Base-by-base conservation (phyloP, 2,329 filamentous ascomycete species). In the Podosphaera aphanis region DNA sequence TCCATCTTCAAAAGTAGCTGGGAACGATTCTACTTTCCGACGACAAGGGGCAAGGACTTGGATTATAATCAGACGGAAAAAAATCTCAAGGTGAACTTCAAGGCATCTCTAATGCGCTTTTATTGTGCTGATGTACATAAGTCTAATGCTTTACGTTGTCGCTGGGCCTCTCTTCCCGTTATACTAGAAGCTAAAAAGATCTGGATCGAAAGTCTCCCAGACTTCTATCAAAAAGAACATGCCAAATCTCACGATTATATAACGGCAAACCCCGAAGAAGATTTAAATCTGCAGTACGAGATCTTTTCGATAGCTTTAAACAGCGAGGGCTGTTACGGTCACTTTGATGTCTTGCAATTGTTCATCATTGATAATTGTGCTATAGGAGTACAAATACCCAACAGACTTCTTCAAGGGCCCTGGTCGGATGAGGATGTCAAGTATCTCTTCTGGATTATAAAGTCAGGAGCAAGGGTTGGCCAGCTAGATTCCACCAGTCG, bases 391-490 rank as follows among this genome's bases (percentile, higher is more conserved):
- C 50, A 57, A 44, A 56, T 60, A 29, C 58, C 57, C 2, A 39
- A 53, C 18, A 53, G 49, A 23, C 48, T 60, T n/a, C 52, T 60
- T 6, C 44, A 47, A 7, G 55, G 57, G 10, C 56, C 56, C 8
- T 60, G 57, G 57, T 47, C 49, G 13, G 51, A 58, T 23, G 52
- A 52, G 0, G 48, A 49, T 29, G 42, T 56, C 5, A 48, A 47
- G 25, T 46, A 51, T 46, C 49, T 60, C 8, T 60, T 52, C 44
- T 58, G 56, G 53, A 42, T 59, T 8, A 48, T 52, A 10, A 54
- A 51, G 31, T 53, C 51, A 27, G 53, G 56, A 23, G 57, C 52
- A 18, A 35, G 27, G 27, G 49, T 60, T 38, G 49, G 56, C 31
- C 57, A 51, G 50, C 19, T 50, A 6, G 50, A 41, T 2, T 56